Conservation (phyloP, 2,329 filamentous ascomycete species). For the Cercospora beticola region DNA sequence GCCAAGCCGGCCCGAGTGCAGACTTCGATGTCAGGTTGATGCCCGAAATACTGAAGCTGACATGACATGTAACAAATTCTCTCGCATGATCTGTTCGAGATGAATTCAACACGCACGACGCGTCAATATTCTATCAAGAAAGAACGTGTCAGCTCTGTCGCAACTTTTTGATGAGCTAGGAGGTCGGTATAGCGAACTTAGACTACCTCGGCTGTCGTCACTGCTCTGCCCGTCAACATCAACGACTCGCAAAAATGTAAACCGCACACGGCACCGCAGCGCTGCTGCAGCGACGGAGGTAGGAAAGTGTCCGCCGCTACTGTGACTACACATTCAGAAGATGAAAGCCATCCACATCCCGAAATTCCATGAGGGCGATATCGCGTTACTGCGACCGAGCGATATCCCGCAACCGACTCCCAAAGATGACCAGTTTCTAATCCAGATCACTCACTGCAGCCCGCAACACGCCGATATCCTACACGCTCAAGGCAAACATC, state of each 20-base stretch:
- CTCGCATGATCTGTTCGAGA: not conserved
- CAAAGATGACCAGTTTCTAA: slow-evolving; percentile 42
- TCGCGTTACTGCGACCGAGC: slow-evolving; percentile 32
- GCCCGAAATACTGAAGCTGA: not conserved
- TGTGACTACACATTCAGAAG: not conserved
- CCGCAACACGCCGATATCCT: slow-evolving; percentile 62
- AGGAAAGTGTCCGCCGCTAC: not conserved
- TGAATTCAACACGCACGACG: not conserved
- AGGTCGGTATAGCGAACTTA: not conserved
- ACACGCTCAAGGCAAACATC: slow-evolving; percentile 59
- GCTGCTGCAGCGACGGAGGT: not conserved
- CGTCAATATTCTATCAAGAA: not conserved
- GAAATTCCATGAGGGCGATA: slow-evolving; percentile 37
- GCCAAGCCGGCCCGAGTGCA: slow-evolving; percentile 18
- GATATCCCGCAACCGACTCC: slow-evolving; percentile 38
- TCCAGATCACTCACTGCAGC: slow-evolving; percentile 56
- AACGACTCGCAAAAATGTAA: not conserved
- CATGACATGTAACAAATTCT: not conserved
- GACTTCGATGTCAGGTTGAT: slow-evolving; percentile 2
- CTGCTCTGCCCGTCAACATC: not conserved
- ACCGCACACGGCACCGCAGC: not conserved
- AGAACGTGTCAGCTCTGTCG: not conserved
- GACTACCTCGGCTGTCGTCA: slow-evolving; percentile 11
- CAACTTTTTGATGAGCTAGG: not conserved
- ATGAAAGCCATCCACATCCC: slow-evolving; percentile 48